phyloP scores from a whole-genome alignment of 352 stramenopile genomes.

The Phytophthora vignae region DNA sequence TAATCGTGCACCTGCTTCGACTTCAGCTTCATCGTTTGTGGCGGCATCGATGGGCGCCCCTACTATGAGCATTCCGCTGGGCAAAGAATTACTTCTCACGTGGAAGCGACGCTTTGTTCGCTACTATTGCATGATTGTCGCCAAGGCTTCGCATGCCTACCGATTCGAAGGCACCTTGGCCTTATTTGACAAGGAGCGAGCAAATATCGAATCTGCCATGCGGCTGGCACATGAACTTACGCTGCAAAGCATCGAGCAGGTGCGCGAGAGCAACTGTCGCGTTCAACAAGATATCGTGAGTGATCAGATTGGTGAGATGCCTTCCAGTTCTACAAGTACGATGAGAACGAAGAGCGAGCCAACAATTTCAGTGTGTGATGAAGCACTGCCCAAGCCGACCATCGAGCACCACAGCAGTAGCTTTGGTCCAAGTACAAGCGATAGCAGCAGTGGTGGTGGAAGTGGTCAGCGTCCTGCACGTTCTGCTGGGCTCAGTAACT shows the following conservation, averaged over 20 bases:
- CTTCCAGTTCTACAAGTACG: conserved; percentile 11
- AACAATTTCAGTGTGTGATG: conserved; percentile 24
- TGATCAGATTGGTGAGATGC: conserved; percentile 28
- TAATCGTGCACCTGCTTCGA: conserved; percentile 23
- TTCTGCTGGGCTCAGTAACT: conserved; percentile 49
- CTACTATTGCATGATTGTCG: conserved; percentile 86
- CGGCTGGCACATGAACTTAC: conserved; percentile 76
- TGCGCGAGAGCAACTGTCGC: conserved; percentile 60
- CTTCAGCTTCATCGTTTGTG: conserved; percentile 50
- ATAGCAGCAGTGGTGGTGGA: conserved; percentile 14
- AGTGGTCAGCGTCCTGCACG: conserved; percentile 13
- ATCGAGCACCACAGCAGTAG: conserved; percentile 37
- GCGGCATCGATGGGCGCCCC: conserved; percentile 38
- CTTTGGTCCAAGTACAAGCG: conserved; percentile 23
- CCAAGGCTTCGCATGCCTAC: conserved; percentile 78
- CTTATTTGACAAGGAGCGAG: conserved; percentile 80
- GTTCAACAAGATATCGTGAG: conserved; percentile 49
- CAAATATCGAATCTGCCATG: conserved; percentile 88
- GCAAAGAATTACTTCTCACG: conserved; percentile 71
- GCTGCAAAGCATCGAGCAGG: conserved; percentile 74
- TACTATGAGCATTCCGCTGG: conserved; percentile 47
- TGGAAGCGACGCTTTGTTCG: conserved; percentile 89
- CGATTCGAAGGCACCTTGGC: conserved; percentile 75
- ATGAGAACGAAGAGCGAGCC: conserved; percentile 40
- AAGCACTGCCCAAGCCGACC: conserved; percentile 14